A percentile compares a stretch with the other conserved stretches of the same genome.
Conservation (phyloP, 129 eudicot species). For the Flaveria sonorensis region DNA sequence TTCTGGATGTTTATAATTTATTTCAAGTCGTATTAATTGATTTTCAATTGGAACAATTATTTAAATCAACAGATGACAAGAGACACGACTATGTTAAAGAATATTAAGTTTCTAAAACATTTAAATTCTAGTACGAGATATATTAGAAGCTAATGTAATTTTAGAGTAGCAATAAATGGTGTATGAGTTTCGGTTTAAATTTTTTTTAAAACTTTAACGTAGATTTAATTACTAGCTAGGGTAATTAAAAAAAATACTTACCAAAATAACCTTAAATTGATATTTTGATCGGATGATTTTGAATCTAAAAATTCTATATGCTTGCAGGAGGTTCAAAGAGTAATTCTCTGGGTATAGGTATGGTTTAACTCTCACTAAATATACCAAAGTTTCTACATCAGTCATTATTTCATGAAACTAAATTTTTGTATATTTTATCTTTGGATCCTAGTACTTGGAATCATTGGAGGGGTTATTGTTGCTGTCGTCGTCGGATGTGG, state of each 20-base stretch:
- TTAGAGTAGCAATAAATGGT: too few relatives aligned
- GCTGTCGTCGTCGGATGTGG: background rate
- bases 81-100: background rate
- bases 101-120: background rate
- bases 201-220: too few relatives aligned
- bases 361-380: background rate
- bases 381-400: background rate
- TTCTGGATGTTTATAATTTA: too few relatives aligned
- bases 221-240: background rate
- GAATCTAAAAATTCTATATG: background rate
- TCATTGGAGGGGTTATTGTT: background rate
- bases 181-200: too few relatives aligned
- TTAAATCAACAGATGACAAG: background rate
- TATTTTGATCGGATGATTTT: background rate
- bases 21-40: background rate
- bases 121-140: too few relatives aligned
- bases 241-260: background rate
- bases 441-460: constrained; percentile 1
- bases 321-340: constrained; percentile 4
- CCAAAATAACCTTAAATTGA: background rate
- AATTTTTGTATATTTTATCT: background rate
- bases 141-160: too few relatives aligned
- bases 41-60: background rate
- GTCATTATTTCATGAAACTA: background rate
- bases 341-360: background rate